These are phyloP conservation scores for Verticillium nonalfalfae DNA, from an alignment of 2,329 filamentous ascomycete species.

Conservation along the genomic window DNA sequence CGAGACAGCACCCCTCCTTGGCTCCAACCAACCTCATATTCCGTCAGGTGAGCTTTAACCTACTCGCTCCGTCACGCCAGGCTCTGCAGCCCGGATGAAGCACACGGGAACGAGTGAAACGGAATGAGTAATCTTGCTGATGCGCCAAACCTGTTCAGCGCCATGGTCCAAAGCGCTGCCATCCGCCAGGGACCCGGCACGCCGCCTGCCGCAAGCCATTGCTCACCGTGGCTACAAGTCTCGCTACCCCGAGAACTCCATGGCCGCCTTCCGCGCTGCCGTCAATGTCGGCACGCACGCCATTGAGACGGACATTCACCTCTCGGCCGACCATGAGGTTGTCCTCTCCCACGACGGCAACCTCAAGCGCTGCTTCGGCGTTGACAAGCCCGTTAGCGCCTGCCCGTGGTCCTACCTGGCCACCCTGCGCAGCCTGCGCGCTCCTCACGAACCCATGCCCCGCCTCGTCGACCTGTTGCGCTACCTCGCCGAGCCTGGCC, in stretches of 20 bases:
- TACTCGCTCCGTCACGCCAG: neutral
- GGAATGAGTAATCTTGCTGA: neutral
- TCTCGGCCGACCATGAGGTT: slow-evolving; percentile 76
- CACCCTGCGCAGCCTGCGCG: slow-evolving; percentile 58
- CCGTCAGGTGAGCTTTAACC: neutral
- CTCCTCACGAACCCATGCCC: slow-evolving; percentile 67
- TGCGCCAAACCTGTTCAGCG: slow-evolving; percentile 10
- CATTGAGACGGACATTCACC: slow-evolving; percentile 82
- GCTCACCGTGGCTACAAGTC: slow-evolving; percentile 77
- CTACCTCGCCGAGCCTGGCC: slow-evolving; percentile 54
- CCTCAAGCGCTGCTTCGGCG: slow-evolving; percentile 75
- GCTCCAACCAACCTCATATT: neutral
- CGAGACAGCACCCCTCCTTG: neutral
- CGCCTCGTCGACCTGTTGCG: slow-evolving; percentile 67
- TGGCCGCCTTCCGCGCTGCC: slow-evolving; percentile 71
- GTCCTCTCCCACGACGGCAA: slow-evolving; percentile 75
- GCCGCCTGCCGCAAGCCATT: slow-evolving; percentile 59
- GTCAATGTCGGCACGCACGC: slow-evolving; percentile 70
- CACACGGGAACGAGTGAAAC: no score
- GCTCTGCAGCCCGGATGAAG: neutral
- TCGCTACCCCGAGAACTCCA: slow-evolving; percentile 76
- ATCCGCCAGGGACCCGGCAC: slow-evolving; percentile 7
- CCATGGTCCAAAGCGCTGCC: slow-evolving; percentile 25
- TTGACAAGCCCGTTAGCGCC: slow-evolving; percentile 65
- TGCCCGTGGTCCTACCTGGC: slow-evolving; percentile 70